Percentiles rank a stretch among this genome's conserved stretches.
Conservation (phyloP, 208 protist genomes). For the Vickermania spadyakhi region DNA sequence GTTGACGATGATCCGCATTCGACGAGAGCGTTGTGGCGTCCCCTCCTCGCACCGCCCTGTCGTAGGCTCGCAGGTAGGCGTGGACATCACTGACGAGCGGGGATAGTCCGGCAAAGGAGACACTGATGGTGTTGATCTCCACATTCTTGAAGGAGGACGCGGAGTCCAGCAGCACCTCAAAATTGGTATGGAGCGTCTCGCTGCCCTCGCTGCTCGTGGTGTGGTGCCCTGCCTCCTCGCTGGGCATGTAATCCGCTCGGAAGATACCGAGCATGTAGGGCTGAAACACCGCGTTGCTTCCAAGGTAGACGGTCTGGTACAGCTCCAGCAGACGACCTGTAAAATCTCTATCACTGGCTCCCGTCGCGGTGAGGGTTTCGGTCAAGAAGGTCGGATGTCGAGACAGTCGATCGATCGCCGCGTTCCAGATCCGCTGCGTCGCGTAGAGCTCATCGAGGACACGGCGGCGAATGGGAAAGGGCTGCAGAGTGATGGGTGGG, state of each 20-base stretch:
- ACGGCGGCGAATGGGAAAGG: slow-evolving; percentile 20
- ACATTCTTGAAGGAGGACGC: slow-evolving; percentile 83
- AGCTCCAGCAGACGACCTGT: slow-evolving; percentile 82
- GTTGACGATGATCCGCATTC: no score
- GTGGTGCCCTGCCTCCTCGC: no score
- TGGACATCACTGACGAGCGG: slow-evolving; percentile 81
- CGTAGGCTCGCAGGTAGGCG: slow-evolving; percentile 42
- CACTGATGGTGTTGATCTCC: slow-evolving; percentile 96
- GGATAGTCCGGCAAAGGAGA: slow-evolving; percentile 86
- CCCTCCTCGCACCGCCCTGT: slow-evolving; percentile 4
- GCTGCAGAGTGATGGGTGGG: slow-evolving; percentile 49
- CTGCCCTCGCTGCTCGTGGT: background rate
- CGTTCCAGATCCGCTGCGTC: slow-evolving; percentile 69
- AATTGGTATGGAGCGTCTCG: background rate
- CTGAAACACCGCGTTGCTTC: slow-evolving; percentile 34
- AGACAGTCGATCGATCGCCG: slow-evolving; percentile 66
- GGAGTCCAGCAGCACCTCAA: background rate
- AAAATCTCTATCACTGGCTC: slow-evolving; percentile 67
- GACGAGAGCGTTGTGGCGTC: background rate
- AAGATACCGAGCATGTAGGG: slow-evolving; percentile 88
- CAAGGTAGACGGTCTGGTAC: slow-evolving; percentile 63
- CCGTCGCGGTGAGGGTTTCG: slow-evolving; percentile 42
- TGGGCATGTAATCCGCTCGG: slow-evolving; percentile 92
- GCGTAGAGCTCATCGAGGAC: slow-evolving; percentile 32
- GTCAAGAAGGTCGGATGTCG: slow-evolving; percentile 57